These are phyloP conservation scores for Violaceomyces palustris DNA, from an alignment of 1,284 basidiomycete species.

Conservation along the genomic window DNA sequence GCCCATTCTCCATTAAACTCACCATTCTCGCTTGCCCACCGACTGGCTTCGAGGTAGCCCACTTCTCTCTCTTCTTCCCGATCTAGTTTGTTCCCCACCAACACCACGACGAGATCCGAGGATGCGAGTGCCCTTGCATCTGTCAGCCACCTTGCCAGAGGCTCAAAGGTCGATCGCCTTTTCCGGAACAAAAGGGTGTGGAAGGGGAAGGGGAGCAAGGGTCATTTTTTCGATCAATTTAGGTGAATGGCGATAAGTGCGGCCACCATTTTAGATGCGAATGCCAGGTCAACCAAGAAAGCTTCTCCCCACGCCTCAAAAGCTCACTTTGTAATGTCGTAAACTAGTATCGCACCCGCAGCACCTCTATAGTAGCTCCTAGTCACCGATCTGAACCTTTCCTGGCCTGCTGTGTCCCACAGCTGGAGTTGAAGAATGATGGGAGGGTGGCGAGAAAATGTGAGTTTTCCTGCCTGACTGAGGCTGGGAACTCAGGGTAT, in stretches of 20 bases:
- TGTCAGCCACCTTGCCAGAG: constrained; percentile 78
- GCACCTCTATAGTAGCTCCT: constrained; percentile 94
- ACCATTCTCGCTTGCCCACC: constrained; percentile 93
- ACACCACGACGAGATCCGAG: constrained; percentile 78
- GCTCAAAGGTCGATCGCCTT: constrained; percentile 63
- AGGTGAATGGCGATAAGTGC: too few relatives aligned
- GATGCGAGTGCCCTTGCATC: constrained; percentile 83
- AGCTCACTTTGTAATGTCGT: constrained; percentile 83
- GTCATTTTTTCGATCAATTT: too few relatives aligned
- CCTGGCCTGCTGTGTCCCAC: constrained; percentile 47
- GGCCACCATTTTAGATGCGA: too few relatives aligned
- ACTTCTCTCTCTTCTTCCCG: constrained; percentile 84
- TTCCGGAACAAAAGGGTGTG: too few relatives aligned
- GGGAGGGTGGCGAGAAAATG: background rate
- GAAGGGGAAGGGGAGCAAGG: too few relatives aligned
- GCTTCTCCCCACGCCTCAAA: background rate
- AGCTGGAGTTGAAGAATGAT: constrained; percentile 10
- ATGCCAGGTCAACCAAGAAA: too few relatives aligned
- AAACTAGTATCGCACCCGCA: constrained; percentile 69
- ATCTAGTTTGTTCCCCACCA: constrained; percentile 94
- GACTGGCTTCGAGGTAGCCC: constrained; percentile 84
- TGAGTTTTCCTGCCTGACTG: background rate
- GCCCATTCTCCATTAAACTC: too few relatives aligned
- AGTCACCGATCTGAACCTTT: constrained; percentile 73
- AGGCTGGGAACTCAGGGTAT: too few relatives aligned